Evolutionary conservation across 345 rosid genomes (phyloP).

Genomic region (Hypericum androsaemum): DNA sequence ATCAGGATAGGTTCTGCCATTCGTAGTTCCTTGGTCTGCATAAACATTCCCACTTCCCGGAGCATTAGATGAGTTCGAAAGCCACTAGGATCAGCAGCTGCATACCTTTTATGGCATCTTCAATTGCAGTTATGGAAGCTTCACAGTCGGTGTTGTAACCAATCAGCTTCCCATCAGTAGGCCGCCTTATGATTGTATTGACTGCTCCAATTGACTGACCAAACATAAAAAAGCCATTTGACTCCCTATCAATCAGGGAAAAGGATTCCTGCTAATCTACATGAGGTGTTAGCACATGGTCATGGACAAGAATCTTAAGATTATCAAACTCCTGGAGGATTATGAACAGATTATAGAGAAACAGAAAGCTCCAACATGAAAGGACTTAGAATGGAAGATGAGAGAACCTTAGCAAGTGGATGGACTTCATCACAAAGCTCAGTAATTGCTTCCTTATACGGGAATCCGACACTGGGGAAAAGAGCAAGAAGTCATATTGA

Average conservation of each 20-base stretch:
- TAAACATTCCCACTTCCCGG: too few species aligned
- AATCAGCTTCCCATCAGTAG: slow-evolving; percentile 38
- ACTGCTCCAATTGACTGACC: slow-evolving; percentile 41
- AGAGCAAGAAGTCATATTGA: slow-evolving; percentile 7
- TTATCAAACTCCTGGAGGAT: too few species aligned
- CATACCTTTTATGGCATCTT: slow-evolving; percentile 49
- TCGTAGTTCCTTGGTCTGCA: slow-evolving; percentile 18
- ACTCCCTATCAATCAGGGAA: not conserved
- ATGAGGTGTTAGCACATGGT: too few species aligned
- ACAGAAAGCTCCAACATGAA: too few species aligned
- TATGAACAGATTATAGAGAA: too few species aligned
- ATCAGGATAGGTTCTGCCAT: slow-evolving; percentile 9
- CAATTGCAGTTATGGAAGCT: slow-evolving; percentile 41
- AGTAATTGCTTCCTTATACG: slow-evolving; percentile 39
- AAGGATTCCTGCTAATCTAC: too few species aligned
- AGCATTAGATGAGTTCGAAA: too few species aligned
- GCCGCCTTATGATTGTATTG: slow-evolving; percentile 42
- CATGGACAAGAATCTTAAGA: too few species aligned
- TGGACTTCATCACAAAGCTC: slow-evolving; percentile 40
- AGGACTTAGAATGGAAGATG: not conserved
- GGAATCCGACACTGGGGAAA: slow-evolving; percentile 38
- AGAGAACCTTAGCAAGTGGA: slow-evolving; percentile 39
- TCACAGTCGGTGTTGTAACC: slow-evolving; percentile 48
- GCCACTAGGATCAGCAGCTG: too few species aligned
- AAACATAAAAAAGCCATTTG: not conserved